Percentiles rank a stretch among this genome's conserved stretches.
Conservation (phyloP, 176 grass and related monocot genomes). For the Oryza glumipatula region DNA sequence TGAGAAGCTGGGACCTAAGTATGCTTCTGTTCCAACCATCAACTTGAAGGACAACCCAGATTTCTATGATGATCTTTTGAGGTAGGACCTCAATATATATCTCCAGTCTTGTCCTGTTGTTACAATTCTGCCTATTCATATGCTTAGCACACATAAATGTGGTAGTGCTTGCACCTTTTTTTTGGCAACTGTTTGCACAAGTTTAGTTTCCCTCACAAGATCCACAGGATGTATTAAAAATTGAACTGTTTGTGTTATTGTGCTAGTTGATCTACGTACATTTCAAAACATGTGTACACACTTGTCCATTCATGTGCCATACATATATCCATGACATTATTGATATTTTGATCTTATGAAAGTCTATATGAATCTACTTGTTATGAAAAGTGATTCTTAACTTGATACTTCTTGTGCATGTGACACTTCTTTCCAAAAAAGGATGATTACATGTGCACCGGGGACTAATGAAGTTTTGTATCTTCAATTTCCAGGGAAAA, state of each 20-base stretch:
- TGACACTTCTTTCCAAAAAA: neutral
- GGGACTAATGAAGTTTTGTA: slow-evolving; percentile 23
- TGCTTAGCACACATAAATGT: slow-evolving; percentile 6
- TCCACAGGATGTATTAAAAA: neutral
- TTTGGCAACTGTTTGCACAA: neutral
- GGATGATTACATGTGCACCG: slow-evolving; percentile 8
- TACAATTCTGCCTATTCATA: neutral
- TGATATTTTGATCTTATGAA: slow-evolving; percentile 14
- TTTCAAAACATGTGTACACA: neutral
- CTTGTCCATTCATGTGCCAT: neutral
- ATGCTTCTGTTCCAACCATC: slow-evolving; percentile 71
- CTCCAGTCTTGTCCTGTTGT: neutral
- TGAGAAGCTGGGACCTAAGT: slow-evolving; percentile 89
- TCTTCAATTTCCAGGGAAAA: slow-evolving; percentile 71
- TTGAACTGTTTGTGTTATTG: slow-evolving; percentile 25
- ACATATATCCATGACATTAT: slow-evolving; percentile 5
- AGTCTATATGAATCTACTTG: neutral
- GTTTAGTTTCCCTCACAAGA: neutral
- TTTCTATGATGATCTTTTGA: slow-evolving; percentile 93
- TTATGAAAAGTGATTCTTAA: slow-evolving; percentile 1
- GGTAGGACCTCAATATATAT: slow-evolving; percentile 51
- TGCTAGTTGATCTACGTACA: slow-evolving; percentile 6
- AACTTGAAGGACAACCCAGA: slow-evolving; percentile 72
- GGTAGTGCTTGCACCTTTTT: neutral
- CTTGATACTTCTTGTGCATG: neutral